These are phyloP conservation scores for Aspergillus egyptiacus DNA, from an alignment of 495 filamentous ascomycete species.

Conservation along the genomic window DNA sequence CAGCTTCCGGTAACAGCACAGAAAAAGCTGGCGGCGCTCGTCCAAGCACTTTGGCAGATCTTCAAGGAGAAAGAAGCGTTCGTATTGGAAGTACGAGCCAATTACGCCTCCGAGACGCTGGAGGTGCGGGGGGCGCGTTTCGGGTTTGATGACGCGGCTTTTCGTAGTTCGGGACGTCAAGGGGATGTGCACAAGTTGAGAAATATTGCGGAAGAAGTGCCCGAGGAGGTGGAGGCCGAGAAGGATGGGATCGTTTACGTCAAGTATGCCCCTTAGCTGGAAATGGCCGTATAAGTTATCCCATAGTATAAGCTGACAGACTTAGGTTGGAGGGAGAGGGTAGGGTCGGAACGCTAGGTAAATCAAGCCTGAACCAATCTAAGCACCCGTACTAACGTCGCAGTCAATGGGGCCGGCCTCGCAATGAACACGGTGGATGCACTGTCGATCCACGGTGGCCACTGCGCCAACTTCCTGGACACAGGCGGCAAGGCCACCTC, in stretches of 20 bases:
- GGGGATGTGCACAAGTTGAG: slow-evolving; percentile 55
- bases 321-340: slow-evolving; percentile 42
- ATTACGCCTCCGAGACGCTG: slow-evolving; percentile 31
- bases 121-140: slow-evolving; percentile 50
- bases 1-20: slow-evolving; percentile 40
- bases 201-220: slow-evolving; percentile 44
- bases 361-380: not conserved
- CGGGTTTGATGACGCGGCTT: slow-evolving; percentile 76
- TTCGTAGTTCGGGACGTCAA: slow-evolving; percentile 59
- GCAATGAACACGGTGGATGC: slow-evolving; percentile 92
- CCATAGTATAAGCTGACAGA: slow-evolving; percentile 2
- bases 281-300: too few species aligned
- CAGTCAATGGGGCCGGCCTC: slow-evolving; percentile 81
- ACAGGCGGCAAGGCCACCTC: slow-evolving; percentile 86
- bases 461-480: slow-evolving; percentile 78
- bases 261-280: slow-evolving; percentile 36
- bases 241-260: slow-evolving; percentile 70
- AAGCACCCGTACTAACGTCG: not conserved
- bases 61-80: slow-evolving; percentile 68
- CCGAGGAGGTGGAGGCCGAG: slow-evolving; percentile 60
- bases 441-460: slow-evolving; percentile 56
- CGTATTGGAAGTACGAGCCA: slow-evolving; percentile 47
- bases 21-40: slow-evolving; percentile 40
- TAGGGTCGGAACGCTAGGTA: slow-evolving; percentile 62
- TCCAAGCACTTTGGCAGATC: slow-evolving; percentile 51